Conservation (phyloP, 331 rosid species). For the Rhamnella rubrinervis region DNA sequence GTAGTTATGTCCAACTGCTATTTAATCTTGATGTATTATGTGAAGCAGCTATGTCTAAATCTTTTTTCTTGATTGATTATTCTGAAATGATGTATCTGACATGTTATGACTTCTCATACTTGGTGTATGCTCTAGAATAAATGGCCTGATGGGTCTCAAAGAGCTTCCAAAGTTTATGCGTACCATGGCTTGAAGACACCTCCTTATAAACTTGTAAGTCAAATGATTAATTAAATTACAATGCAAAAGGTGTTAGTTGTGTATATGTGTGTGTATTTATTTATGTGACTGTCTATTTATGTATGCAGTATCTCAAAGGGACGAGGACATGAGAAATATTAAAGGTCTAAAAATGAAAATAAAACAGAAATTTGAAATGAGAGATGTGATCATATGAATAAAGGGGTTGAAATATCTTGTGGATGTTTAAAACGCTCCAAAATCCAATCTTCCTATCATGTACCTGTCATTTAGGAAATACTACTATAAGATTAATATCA, state of each 20-base stretch:
- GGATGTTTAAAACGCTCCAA: not conserved
- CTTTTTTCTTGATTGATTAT: not conserved
- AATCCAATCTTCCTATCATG: not conserved
- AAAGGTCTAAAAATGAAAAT: not conserved
- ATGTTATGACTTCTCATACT: constrained; percentile 14
- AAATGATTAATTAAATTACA: constrained; percentile 9
- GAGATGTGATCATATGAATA: not conserved
- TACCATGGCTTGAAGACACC: constrained; percentile 87
- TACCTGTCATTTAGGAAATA: not conserved
- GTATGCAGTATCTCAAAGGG: no score
- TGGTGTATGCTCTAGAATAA: constrained; percentile 40
- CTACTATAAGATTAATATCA: not conserved
- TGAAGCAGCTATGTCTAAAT: not conserved
- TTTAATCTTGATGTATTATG: no score
- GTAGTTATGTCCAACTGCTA: no score
- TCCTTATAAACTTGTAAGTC: constrained; percentile 78
- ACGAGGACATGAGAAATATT: no score
- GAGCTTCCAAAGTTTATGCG: constrained; percentile 50
- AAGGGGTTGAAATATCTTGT: not conserved
- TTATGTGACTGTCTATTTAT: no score
- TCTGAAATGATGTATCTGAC: constrained; percentile 1
- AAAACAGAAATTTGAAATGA: not conserved
- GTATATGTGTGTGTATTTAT: not conserved
- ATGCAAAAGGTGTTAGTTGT: not conserved
- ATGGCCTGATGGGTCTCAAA: constrained; percentile 31